Evolutionary conservation across 352 stramenopile species (phyloP).

Genomic region (Globisporangium heterothallicum): DNA sequence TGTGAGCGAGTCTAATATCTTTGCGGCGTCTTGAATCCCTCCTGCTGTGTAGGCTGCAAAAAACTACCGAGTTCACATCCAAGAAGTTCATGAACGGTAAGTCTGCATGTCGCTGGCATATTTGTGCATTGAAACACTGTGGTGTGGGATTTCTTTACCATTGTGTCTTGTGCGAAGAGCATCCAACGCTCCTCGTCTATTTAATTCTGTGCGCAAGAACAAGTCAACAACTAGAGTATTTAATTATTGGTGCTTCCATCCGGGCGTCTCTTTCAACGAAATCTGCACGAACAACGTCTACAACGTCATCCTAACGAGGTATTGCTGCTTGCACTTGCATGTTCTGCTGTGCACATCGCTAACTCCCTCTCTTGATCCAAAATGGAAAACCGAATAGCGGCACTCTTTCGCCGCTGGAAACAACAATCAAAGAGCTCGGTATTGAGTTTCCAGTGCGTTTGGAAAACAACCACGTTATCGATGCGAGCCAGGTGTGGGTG

Average conservation of each 20-base stretch:
- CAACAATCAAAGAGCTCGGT: constrained; percentile 95
- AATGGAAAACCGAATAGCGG: too few relatives aligned
- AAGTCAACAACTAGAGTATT: constrained; percentile 83
- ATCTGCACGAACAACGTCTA: constrained; percentile 90
- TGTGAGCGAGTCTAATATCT: too few relatives aligned
- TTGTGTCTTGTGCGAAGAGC: constrained; percentile 16
- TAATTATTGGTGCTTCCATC: constrained; percentile 99
- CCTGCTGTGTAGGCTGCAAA: constrained; percentile 39
- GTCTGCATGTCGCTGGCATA: constrained; percentile 20
- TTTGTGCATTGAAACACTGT: too few relatives aligned
- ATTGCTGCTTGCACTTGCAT: background rate
- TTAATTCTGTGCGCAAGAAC: constrained; percentile 45
- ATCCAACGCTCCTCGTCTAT: constrained; percentile 34
- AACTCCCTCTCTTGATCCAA: too few relatives aligned
- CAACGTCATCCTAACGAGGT: constrained; percentile 86
- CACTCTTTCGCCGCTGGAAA: constrained; percentile 96
- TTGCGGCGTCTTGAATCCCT: background rate
- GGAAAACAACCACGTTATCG: constrained; percentile 98
- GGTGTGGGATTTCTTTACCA: too few relatives aligned
- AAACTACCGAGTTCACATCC: constrained; percentile 86
- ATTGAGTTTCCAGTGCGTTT: constrained; percentile 94
- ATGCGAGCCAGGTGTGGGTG: constrained; percentile 82
- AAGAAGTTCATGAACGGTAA: constrained; percentile 82
- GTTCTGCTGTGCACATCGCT: too few relatives aligned
- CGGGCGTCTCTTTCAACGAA: constrained; percentile 94